A percentile compares a stretch with the other conserved stretches of the same genome.
Conservation (phyloP, 176 grass and related monocot genomes). For the Phyllostachys edulis region DNA sequence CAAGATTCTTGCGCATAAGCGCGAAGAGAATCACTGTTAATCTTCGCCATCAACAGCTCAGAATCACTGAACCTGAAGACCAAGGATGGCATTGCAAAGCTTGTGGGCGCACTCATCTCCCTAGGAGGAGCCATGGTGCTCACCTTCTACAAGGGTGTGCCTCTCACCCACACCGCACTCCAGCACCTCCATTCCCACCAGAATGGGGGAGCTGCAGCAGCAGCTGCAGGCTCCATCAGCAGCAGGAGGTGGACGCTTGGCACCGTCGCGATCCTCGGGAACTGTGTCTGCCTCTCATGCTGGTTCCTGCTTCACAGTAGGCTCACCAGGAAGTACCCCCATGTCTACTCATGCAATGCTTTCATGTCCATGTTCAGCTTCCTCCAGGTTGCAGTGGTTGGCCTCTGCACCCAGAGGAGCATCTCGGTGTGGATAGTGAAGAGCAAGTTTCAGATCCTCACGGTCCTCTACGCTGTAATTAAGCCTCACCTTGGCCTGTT, state of each 20-base stretch:
- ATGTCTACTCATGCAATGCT: slow-evolving; percentile 80
- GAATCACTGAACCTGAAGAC: slow-evolving; percentile 54
- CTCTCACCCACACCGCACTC: slow-evolving; percentile 30
- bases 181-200: not conserved
- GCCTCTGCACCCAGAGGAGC: slow-evolving; percentile 57
- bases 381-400: slow-evolving; percentile 62
- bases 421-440: slow-evolving; percentile 56
- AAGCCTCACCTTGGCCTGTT: not conserved
- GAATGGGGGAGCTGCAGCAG: not conserved
- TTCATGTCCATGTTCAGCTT: slow-evolving; percentile 78
- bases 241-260: slow-evolving; percentile 66
- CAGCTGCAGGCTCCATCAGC: not conserved
- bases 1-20: not conserved
- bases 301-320: slow-evolving; percentile 83
- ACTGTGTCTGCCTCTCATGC: slow-evolving; percentile 63
- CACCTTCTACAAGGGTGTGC: slow-evolving; percentile 64
- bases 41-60: slow-evolving; percentile 29
- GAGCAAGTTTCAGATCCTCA: slow-evolving; percentile 74
- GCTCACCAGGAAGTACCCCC: slow-evolving; percentile 71
- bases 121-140: slow-evolving; percentile 72
- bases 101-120: slow-evolving; percentile 60
- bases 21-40: not conserved
- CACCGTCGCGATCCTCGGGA: slow-evolving; percentile 62
- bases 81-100: slow-evolving; percentile 59
- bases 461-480: slow-evolving; percentile 58